These are phyloP conservation scores for Entamoeba histolytica DNA, from an alignment of 208 protist genomes.

Conservation along the genomic window DNA sequence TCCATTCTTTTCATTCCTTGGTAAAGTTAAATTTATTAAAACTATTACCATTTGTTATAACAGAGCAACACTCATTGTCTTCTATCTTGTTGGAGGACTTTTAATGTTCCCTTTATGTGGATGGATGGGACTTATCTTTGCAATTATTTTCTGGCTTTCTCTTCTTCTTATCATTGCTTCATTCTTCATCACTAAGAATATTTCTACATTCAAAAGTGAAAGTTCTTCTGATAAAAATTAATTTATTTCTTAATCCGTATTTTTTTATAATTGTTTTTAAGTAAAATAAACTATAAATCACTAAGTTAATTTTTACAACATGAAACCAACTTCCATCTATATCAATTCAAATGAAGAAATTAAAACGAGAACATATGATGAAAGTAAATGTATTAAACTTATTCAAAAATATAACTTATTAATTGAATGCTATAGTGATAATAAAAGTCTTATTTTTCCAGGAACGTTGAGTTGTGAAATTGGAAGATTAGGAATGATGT, in stretches of 20 bases:
- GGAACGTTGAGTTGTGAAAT: not conserved
- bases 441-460: not conserved
- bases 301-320: no score
- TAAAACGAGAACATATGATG: not conserved
- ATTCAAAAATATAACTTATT: not conserved
- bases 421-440: not conserved
- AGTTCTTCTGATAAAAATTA: not conserved
- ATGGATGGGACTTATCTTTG: not conserved
- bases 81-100: not conserved
- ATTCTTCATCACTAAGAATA: not conserved
- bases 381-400: not conserved
- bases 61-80: not conserved
- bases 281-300: no score
- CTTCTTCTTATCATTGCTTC: not conserved
- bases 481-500: not conserved
- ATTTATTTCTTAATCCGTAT: not conserved
- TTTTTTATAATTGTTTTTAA: not conserved
- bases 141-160: not conserved
- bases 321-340: no score
- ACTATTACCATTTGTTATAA: not conserved
- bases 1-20: not conserved
- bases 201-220: not conserved
- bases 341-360: no score
- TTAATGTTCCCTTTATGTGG: not conserved
- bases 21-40: not conserved